Percentiles rank a stretch among this genome's conserved stretches.
phyloP scores from a whole-genome alignment of 2,329 filamentous ascomycete species.

The Paecilomyces niveus region DNA sequence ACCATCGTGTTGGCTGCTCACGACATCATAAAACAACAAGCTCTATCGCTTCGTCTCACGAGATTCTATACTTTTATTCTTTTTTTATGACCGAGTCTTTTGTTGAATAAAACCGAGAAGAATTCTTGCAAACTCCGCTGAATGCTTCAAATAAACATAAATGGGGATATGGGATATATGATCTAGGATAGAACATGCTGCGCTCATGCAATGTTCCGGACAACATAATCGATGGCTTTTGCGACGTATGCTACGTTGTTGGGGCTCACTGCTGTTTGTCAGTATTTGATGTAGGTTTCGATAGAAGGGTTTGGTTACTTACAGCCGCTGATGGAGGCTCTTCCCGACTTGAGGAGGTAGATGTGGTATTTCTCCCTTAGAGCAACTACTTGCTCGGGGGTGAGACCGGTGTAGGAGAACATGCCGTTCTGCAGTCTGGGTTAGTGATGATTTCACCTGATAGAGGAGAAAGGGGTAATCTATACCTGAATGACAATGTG shows the following conservation, averaged over 20 bases:
- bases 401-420: conserved; percentile 70
- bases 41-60: neutral
- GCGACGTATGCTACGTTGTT: conserved; percentile 35
- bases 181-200: neutral
- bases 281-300: neutral
- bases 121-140: neutral
- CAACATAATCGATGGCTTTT: conserved; percentile 29
- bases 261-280: conserved; percentile 25
- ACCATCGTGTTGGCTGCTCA: no score
- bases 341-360: conserved; percentile 34
- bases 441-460: conserved; percentile 2
- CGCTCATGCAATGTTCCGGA: conserved; percentile 24
- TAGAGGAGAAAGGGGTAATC: neutral
- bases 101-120: neutral
- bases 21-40: neutral
- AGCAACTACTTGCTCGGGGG: conserved; percentile 35
- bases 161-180: neutral
- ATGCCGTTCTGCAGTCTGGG: conserved; percentile 55
- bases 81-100: neutral
- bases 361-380: conserved; percentile 37
- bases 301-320: conserved; percentile 11
- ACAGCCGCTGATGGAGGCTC: conserved; percentile 35
- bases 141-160: neutral
- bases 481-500: conserved; percentile 91
- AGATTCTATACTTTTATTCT: neutral